Evolutionary conservation across 2,329 filamentous ascomycete species (phyloP), one percentile per base, ranked within the genome.

Genomic region (Fusarium sp.): DNA sequence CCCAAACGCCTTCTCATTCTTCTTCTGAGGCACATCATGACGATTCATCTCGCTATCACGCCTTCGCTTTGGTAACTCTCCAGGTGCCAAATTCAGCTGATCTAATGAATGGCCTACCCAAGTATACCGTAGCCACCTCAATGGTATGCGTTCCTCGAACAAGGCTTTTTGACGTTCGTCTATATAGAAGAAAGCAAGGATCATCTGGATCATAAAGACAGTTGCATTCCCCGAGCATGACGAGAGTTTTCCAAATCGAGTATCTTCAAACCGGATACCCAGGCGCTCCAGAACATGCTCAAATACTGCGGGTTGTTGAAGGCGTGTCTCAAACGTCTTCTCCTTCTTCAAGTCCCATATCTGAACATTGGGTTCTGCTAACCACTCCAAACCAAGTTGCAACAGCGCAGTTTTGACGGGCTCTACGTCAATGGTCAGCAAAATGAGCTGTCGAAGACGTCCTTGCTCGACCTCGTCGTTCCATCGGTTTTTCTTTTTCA

Each of bases 71-170:
- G 66, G 44, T 19, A 16, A 12, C n/a, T 49, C 41, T 18, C 69
- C 66, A 9, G 63, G 72, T 4, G 60, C 63, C 33, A 71, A 27
- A 25, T 73, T 73, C n/a, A 48, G 54, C 51, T 71, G 69, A 52
- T 75, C 73, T 33, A 75, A 46, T 14, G 69, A 46, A 35, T 71
- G 46, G 11, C 72, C 72, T 31, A 71, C 73, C 72, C 73, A 75
- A 15, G 72, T 75, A 25, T 61, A 73, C 14, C 52, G 56, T 31
- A 71, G 48, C 73, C 73, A 75, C 16, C 31, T 27, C 37, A 75
- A 46, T 16, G 63, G 37, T 23, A 23, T 21, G 15, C 56, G 44
- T 8, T 35, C 42, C 19, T 48, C 55, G 51, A 74, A 71, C 14
- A 49, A 62, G 31, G 14, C 37, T 7, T 31, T 55, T 41, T 74